Evolutionary conservation across 768 basidiomycete genomes (phyloP).

Genomic region (Punctularia strigosozonata): DNA sequence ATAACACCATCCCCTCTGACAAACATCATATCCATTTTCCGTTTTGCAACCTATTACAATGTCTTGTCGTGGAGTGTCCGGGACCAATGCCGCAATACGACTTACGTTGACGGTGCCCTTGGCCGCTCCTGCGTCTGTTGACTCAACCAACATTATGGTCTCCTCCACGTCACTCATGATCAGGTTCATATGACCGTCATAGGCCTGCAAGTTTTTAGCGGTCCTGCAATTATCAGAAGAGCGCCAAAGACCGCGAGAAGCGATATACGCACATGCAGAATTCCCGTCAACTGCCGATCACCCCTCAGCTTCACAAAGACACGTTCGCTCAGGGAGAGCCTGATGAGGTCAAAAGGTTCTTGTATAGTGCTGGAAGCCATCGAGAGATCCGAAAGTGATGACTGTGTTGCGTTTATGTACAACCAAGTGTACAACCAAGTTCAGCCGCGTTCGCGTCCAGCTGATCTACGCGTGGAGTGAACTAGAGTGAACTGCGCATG

Average conservation of each 20-base stretch:
- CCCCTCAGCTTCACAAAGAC: slow-evolving; percentile 97
- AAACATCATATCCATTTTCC: slow-evolving; percentile 96
- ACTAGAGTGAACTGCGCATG: too few species aligned
- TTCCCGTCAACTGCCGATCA: slow-evolving; percentile 83
- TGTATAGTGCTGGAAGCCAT: slow-evolving; percentile 70
- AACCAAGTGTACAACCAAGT: too few species aligned
- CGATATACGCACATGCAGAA: slow-evolving; percentile 66
- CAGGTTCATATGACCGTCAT: slow-evolving; percentile 99
- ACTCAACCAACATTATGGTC: slow-evolving; percentile 92
- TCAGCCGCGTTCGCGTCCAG: too few species aligned
- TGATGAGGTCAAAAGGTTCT: slow-evolving; percentile 95
- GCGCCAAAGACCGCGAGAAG: not conserved
- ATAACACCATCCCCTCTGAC: slow-evolving; percentile 97
- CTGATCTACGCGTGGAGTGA: too few species aligned
- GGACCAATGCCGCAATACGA: slow-evolving; percentile 1
- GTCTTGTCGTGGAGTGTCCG: not conserved
- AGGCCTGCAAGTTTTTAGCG: slow-evolving; percentile 48
- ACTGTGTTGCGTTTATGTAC: too few species aligned
- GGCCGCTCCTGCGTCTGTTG: slow-evolving; percentile 55
- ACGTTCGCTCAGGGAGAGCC: slow-evolving; percentile 91
- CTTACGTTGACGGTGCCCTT: slow-evolving; percentile 57
- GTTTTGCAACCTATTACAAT: slow-evolving; percentile 62
- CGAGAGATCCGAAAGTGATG: too few species aligned
- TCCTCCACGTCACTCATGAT: slow-evolving; percentile 97
- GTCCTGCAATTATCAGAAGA: too few species aligned